These are phyloP conservation scores for Dryadomyces quercivorus DNA, from an alignment of 2,329 filamentous ascomycete genomes.

Conservation along the genomic window DNA sequence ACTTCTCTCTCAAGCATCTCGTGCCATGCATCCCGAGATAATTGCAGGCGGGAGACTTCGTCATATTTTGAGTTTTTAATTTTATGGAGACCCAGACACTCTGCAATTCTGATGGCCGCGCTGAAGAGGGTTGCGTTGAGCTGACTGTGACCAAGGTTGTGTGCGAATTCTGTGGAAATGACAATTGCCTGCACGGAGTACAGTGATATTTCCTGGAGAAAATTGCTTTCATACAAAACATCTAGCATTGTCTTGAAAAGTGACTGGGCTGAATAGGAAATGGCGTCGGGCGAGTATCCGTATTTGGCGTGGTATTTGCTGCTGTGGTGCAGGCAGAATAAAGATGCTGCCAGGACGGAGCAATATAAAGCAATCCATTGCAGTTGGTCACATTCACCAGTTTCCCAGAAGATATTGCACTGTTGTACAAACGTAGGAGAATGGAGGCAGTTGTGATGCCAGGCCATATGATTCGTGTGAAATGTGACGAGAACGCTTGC, in stretches of 20 bases:
- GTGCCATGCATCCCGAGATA: neutral
- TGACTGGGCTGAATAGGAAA: constrained; percentile 7
- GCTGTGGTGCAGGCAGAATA: constrained; percentile 15
- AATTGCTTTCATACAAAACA: constrained; percentile 20
- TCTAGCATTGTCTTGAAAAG: constrained; percentile 21
- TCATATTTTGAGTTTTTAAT: constrained; percentile 5
- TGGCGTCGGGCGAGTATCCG: neutral
- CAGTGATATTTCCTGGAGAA: constrained; percentile 17
- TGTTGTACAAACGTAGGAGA: constrained; percentile 39
- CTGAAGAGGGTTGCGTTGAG: constrained; percentile 19
- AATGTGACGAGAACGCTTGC: constrained; percentile 15
- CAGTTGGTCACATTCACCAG: constrained; percentile 11
- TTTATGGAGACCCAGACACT: constrained; percentile 14
- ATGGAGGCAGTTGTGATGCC: constrained; percentile 27
- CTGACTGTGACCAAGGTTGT: constrained; percentile 23
- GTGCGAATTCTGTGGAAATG: constrained; percentile 23
- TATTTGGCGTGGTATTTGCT: constrained; percentile 5
- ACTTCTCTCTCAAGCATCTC: constrained; percentile 18
- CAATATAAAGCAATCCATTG: constrained; percentile 18
- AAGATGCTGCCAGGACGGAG: constrained; percentile 13
- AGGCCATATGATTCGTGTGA: constrained; percentile 14
- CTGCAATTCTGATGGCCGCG: constrained; percentile 22
- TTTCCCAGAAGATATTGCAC: constrained; percentile 34
- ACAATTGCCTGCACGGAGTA: constrained; percentile 24
- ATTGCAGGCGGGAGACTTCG: neutral